Conservation (phyloP, 2,329 filamentous ascomycete genomes). For the Didymella arachidicola region DNA sequence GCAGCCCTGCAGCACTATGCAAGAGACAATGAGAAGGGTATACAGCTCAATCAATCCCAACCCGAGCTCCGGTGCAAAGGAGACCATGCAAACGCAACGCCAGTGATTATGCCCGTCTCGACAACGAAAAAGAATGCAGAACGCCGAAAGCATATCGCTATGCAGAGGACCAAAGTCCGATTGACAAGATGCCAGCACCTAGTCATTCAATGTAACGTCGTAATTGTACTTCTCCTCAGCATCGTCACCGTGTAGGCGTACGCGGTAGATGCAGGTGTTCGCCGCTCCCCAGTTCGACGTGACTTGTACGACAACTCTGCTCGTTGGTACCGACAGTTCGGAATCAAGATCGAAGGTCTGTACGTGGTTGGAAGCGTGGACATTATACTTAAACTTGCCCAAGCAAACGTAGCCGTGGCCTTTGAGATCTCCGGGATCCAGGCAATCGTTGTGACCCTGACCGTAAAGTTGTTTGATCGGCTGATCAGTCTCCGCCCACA, state of each 20-base stretch:
- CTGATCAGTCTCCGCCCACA: constrained; percentile 54
- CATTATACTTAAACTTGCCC: constrained; percentile 52
- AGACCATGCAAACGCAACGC: constrained; percentile 2
- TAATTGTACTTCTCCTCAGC: constrained; percentile 31
- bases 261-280: constrained; percentile 57
- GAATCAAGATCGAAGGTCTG: constrained; percentile 52
- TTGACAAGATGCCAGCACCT: constrained; percentile 9
- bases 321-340: constrained; percentile 38
- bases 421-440: constrained; percentile 21
- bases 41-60: constrained; percentile 11
- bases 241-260: constrained; percentile 53
- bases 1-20: not conserved
- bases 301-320: constrained; percentile 52
- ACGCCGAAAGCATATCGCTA: constrained; percentile 1
- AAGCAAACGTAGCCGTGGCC: constrained; percentile 51
- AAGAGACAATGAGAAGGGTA: constrained; percentile 14
- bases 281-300: constrained; percentile 54
- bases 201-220: constrained; percentile 30
- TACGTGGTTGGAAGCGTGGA: constrained; percentile 51
- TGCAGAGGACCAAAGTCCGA: not conserved
- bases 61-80: not conserved
- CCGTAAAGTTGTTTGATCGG: constrained; percentile 31
- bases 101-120: constrained; percentile 1
- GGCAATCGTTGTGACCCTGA: constrained; percentile 25
- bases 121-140: not conserved